Percentiles rank a stretch among this genome's conserved stretches.
Evolutionary conservation across 176 grass and related monocot genomes (phyloP).

Genomic region (Aegilops tauschii): DNA sequence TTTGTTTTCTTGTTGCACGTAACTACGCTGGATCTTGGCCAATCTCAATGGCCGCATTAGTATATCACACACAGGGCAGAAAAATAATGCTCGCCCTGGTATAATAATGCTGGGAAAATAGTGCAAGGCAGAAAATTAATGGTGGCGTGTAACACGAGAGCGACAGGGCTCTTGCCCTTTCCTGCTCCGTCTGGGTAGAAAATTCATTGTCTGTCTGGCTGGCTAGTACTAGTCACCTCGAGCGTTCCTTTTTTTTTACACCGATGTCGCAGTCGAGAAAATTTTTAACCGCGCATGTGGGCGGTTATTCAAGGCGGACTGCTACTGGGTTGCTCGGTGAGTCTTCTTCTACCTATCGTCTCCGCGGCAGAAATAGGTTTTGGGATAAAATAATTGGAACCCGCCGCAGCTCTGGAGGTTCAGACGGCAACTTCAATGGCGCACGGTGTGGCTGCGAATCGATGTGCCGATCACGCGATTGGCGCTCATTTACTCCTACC

Average conservation of each 20-base stretch:
- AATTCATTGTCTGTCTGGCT: neutral
- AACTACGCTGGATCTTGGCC: neutral
- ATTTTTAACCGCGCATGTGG: neutral
- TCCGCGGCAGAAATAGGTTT: neutral
- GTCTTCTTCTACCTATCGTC: neutral
- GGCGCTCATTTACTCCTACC: neutral
- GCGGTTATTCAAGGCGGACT: conserved; percentile 14
- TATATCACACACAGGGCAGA: neutral
- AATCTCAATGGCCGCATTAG: neutral
- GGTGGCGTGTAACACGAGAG: neutral
- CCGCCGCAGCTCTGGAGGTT: neutral
- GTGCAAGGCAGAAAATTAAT: neutral
- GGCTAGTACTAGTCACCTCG: neutral
- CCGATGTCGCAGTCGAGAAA: conserved; percentile 1
- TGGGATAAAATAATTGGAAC: neutral
- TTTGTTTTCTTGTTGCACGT: neutral
- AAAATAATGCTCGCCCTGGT: neutral
- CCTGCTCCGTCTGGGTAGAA: neutral
- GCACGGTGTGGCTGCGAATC: neutral
- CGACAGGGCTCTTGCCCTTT: neutral
- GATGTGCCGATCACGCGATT: neutral
- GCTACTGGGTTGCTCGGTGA: neutral
- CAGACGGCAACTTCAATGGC: conserved; percentile 25
- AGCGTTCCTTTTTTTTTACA: conserved; percentile 12
- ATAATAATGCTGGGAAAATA: neutral